Percentiles rank a stretch among this genome's conserved stretches.
phyloP scores from a whole-genome alignment of 129 eudicot genomes.

The Oenanthe sinensis region DNA sequence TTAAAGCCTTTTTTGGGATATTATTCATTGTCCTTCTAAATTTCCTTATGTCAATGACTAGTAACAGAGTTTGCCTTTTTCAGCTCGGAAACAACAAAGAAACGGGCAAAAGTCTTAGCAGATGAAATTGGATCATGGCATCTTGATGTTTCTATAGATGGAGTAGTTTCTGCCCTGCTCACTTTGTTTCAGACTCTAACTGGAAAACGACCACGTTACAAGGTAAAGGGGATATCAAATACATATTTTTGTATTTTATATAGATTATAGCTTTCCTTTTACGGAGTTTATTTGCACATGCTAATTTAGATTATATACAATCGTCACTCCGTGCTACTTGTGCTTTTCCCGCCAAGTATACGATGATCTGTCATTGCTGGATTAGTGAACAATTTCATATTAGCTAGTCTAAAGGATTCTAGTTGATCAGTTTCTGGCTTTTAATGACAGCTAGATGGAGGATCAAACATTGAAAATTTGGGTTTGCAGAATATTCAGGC shows the following conservation, averaged over 20 bases:
- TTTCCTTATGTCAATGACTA: neutral
- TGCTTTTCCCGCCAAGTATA: neutral
- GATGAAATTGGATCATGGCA: slow-evolving; percentile 98
- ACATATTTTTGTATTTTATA: neutral
- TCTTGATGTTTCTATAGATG: slow-evolving; percentile 79
- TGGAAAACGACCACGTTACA: slow-evolving; percentile 82
- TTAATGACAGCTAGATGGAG: slow-evolving; percentile 78
- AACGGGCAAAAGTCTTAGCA: slow-evolving; percentile 75
- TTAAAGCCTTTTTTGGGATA: neutral
- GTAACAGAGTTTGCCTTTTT: slow-evolving; percentile 14
- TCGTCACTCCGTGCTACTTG: neutral
- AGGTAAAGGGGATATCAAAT: slow-evolving; percentile 34
- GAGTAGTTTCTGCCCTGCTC: slow-evolving; percentile 67
- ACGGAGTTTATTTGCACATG: neutral
- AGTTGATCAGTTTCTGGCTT: neutral
- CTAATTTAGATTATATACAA: neutral
- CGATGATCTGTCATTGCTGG: neutral
- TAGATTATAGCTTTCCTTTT: neutral
- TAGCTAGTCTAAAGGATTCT: neutral
- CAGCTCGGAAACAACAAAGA: slow-evolving; percentile 76
- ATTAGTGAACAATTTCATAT: neutral
- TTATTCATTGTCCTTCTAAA: neutral
- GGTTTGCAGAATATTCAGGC: slow-evolving; percentile 98
- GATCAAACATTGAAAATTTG: slow-evolving; percentile 81
- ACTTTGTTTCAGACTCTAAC: slow-evolving; percentile 79